Base-by-base conservation (phyloP, 495 filamentous ascomycete species). In the Xylaria curta region DNA sequence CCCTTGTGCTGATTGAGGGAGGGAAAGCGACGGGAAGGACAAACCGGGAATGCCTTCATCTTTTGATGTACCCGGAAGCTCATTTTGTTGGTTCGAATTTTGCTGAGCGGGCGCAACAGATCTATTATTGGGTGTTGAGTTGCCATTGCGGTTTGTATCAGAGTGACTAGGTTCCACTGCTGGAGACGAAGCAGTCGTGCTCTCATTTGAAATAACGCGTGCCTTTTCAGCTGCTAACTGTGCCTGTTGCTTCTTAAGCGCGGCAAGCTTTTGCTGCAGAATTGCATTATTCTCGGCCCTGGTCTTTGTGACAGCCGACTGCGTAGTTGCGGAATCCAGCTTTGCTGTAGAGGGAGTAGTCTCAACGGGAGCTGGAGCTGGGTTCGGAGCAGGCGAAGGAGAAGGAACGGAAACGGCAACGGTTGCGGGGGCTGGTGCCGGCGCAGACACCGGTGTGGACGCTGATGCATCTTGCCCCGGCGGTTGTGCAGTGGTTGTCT, bases 191-290 rank as follows among this genome's bases (percentile, higher is more conserved):
- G 33, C n/a, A 46, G 70, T 46, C 8, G 63, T 68, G 28, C 42
- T 53, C 36, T 56, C 47, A 24, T 42, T 67, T 21, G 70, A 72
- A 56, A 59, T 54, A n/a, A 66, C 62, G 17, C 66, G 40, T 47
- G 73, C 75, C 51, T 81, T 82, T 26, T 76, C 76, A 1, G 82
- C 78, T 5, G 78, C 64, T 17, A 70, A 61, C 60, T 79, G 77
- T 64, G 81, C 81, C 40, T 84, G 82, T 61, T 82, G 76, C 66
- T 81, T 86, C 65, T 86, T 86, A 15, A 88, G 74, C 7, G 76
- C 82, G 4, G 82, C 82, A 51, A 88, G 82, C 58, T 83, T 82
- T 68, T 82, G 78, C 58, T 87, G 78, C n/a, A 87, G 74, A 17
- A 82, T 74, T 36, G 78, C 81, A 40, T 86, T 82, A 31, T 85